phyloP scores from a whole-genome alignment of 768 basidiomycete species.

The Trametes cubensis region DNA sequence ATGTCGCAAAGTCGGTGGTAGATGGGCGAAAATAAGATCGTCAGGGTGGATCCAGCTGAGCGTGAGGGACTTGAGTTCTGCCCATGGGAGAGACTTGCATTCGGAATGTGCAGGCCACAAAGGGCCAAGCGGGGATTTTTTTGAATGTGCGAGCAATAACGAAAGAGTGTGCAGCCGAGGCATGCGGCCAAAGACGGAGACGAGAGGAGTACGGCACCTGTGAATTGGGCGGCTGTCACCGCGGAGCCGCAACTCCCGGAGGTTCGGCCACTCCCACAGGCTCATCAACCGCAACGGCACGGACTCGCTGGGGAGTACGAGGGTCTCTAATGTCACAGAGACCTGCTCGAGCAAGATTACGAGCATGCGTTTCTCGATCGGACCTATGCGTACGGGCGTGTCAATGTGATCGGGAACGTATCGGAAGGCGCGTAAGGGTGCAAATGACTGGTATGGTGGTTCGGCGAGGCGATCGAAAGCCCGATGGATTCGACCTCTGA shows the following conservation, averaged over 20 bases:
- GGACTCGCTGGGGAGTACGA: not conserved
- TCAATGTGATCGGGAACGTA: too few species aligned
- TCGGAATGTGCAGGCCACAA: not conserved
- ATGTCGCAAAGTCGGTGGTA: not conserved
- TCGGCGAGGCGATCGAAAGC: too few species aligned
- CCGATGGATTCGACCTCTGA: too few species aligned
- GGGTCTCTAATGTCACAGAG: not conserved
- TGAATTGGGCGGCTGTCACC: not conserved
- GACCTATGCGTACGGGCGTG: slow-evolving; percentile 13
- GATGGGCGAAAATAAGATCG: not conserved
- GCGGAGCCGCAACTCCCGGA: not conserved
- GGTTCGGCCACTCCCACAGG: not conserved
- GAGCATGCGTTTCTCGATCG: slow-evolving; percentile 27
- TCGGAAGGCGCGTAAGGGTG: slow-evolving; percentile 49
- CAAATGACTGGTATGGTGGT: slow-evolving; percentile 38
- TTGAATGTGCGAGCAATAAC: too few species aligned
- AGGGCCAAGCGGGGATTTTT: not conserved
- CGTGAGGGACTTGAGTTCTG: not conserved
- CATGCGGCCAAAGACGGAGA: not conserved
- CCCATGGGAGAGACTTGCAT: not conserved
- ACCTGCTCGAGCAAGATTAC: not conserved
- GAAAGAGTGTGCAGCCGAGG: not conserved
- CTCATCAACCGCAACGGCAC: not conserved
- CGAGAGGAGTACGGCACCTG: not conserved
- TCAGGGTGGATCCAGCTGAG: not conserved